Evolutionary conservation across 495 filamentous ascomycete species (phyloP).

Genomic region (Penicillium bovifimosum): DNA sequence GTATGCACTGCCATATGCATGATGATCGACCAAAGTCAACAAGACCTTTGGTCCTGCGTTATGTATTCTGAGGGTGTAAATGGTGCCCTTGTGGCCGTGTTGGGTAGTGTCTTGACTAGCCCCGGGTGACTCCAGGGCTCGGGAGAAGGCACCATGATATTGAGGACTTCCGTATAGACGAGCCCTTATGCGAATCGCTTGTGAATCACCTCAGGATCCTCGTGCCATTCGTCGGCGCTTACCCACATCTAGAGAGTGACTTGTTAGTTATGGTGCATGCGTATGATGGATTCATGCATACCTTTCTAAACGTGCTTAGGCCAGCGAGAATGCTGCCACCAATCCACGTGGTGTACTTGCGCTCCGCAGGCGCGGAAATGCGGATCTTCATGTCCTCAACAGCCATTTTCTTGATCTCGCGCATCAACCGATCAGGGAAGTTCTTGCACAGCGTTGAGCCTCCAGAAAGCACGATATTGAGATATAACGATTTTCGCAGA

Average conservation of each 20-base stretch:
- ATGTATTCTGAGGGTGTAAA: neutral
- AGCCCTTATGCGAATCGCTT: slow-evolving; percentile 76
- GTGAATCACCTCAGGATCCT: slow-evolving; percentile 97
- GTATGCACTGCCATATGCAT: slow-evolving; percentile 3
- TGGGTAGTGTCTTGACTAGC: neutral
- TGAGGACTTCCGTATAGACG: neutral
- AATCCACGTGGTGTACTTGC: slow-evolving; percentile 98
- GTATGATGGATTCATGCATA: slow-evolving; percentile 43
- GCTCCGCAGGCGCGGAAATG: slow-evolving; percentile 94
- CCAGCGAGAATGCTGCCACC: slow-evolving; percentile 96
- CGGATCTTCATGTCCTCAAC: slow-evolving; percentile 99
- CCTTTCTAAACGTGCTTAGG: slow-evolving; percentile 97
- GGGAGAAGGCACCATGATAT: neutral
- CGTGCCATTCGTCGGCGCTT: slow-evolving; percentile 97
- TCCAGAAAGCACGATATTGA: slow-evolving; percentile 94
- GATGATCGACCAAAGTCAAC: slow-evolving; percentile 1
- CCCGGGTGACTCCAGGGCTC: neutral
- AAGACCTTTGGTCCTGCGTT: slow-evolving; percentile 1
- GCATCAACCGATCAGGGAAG: slow-evolving; percentile 90
- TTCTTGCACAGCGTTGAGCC: slow-evolving; percentile 88
- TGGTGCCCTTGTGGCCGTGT: neutral
- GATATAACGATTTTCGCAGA: slow-evolving; percentile 86
- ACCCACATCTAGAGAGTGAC: slow-evolving; percentile 84
- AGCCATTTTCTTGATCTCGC: slow-evolving; percentile 85
- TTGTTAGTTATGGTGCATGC: slow-evolving; percentile 9